These are phyloP conservation scores for Candida dendrica DNA, from an alignment of 805 yeast species.

Conservation along the genomic window DNA sequence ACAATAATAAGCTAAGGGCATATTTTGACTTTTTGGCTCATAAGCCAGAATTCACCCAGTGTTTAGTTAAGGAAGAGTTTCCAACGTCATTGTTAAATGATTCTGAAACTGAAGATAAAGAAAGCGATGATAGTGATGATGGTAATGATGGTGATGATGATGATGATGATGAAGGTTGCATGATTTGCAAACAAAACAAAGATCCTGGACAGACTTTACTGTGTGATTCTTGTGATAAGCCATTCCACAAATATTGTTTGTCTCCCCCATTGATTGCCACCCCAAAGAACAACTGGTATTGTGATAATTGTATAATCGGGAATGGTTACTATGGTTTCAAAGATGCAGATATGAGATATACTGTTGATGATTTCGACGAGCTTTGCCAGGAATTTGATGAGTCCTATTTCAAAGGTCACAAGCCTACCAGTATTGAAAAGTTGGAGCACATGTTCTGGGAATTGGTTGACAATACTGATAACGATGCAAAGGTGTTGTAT, in stretches of 20 bases:
- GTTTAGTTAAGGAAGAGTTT: constrained; percentile 17
- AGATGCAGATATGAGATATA: constrained; percentile 48
- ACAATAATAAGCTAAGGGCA: constrained; percentile 17
- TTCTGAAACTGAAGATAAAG: constrained; percentile 7
- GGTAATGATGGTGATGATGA: constrained; percentile 14
- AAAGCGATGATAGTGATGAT: constrained; percentile 7
- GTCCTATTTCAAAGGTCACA: constrained; percentile 28
- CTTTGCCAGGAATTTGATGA: constrained; percentile 45
- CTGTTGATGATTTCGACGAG: constrained; percentile 52
- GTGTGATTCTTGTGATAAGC: constrained; percentile 71
- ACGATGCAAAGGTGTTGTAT: constrained; percentile 59
- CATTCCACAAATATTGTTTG: constrained; percentile 66
- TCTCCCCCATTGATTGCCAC: constrained; percentile 42
- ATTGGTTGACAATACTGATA: constrained; percentile 30
- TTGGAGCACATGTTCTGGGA: constrained; percentile 70
- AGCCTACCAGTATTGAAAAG: constrained; percentile 28
- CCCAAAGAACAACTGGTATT: constrained; percentile 67
- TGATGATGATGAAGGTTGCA: constrained; percentile 26
- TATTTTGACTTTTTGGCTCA: constrained; percentile 27
- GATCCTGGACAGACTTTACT: constrained; percentile 41
- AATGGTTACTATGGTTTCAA: constrained; percentile 87
- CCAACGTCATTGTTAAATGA: constrained; percentile 25
- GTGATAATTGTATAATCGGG: constrained; percentile 79
- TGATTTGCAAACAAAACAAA: constrained; percentile 40
- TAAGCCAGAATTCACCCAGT: constrained; percentile 16